phyloP scores from a whole-genome alignment of 371 early-diverging fungal genomes.

The Massospora cicadina region DNA sequence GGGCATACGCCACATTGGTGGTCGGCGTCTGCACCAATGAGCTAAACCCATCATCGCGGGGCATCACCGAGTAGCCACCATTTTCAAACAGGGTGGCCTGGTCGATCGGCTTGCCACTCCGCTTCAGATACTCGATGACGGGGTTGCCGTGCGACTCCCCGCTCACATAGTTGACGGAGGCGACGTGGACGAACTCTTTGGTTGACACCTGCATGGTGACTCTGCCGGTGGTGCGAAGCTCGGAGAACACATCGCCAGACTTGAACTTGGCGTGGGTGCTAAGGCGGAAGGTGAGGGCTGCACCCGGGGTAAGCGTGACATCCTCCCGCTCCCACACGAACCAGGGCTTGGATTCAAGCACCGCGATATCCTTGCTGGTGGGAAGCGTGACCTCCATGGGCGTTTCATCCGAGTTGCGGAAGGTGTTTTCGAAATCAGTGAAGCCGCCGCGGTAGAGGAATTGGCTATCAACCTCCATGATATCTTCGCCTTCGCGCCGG shows the following conservation, averaged over 20 bases:
- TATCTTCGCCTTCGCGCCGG: slow-evolving; percentile 35
- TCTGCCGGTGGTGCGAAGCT: slow-evolving; percentile 57
- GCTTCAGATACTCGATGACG: slow-evolving; percentile 62
- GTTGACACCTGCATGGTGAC: slow-evolving; percentile 70
- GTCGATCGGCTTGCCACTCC: slow-evolving; percentile 60
- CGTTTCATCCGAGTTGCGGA: slow-evolving; percentile 66
- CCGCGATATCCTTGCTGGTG: slow-evolving; percentile 65
- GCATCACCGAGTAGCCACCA: slow-evolving; percentile 87
- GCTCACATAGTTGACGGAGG: slow-evolving; percentile 54
- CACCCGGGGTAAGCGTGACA: slow-evolving; percentile 46
- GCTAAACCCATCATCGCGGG: slow-evolving; percentile 60
- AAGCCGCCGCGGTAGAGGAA: slow-evolving; percentile 89
- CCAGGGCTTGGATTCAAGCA: slow-evolving; percentile 83
- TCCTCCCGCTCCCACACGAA: slow-evolving; percentile 49
- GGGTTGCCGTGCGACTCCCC: slow-evolving; percentile 61
- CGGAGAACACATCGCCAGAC: slow-evolving; percentile 45
- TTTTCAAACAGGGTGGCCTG: slow-evolving; percentile 63
- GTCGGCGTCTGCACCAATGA: slow-evolving; percentile 62
- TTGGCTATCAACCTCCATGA: slow-evolving; percentile 57
- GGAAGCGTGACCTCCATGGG: slow-evolving; percentile 59
- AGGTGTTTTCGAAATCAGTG: slow-evolving; percentile 62
- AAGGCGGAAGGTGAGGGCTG: slow-evolving; percentile 66
- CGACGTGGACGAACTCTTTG: slow-evolving; percentile 68
- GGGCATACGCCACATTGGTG: slow-evolving; percentile 75
- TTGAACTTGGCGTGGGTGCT: slow-evolving; percentile 61